Evolutionary conservation across 164 flowering plant species (phyloP), one percentile per base, ranked within the genome.

Genomic region (Buxus sempervirens): DNA sequence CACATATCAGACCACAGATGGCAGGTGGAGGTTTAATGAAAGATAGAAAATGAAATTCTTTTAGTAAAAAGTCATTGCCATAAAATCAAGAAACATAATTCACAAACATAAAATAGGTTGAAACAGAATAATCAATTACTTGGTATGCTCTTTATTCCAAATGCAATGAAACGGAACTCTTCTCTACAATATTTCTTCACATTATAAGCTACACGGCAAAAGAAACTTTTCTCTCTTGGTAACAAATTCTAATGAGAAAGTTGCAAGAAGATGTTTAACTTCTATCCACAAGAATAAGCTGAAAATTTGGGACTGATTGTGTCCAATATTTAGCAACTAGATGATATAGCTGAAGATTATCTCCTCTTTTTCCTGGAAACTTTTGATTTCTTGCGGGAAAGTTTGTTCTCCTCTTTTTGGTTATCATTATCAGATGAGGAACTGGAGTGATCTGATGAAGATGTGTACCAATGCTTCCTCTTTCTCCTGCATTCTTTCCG

Each of bases 401-500:
- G 42, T 26, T 18, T 24, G 26, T 45, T 9, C 24, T 41, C 5
- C 28, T 68, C 38, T 68, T 62, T 62, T 20, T 41, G 14, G n/a
- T 62, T 3, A 9, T 62, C 23, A 55, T 42, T 56, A 59, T 45
- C 54, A 25, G 28, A 57, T 15, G 63, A 49, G 0, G 70, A 58
- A 8, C 20, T 25, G 9, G 63, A 55, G 19, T 63, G 67, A 55
- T 70, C 73, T 24, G 56, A 63, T n/a, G 73, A 63, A 36, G 66
- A 63, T 9, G 54, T 42, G 16, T 63, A 62, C 22, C 62, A 16
- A 63, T 70, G 57, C 56, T 70, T 70, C 57, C 67, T 70, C 45
- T 63, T 70, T 48, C 54, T 56, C 63, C 62, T 70, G 36, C 72
- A 53, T 55, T 62, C 72, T 26, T 63, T 56, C 41, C n/a, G 67